phyloP scores from a whole-genome alignment of 1,139 yeast species.

The Hanseniaspora uvarum region DNA sequence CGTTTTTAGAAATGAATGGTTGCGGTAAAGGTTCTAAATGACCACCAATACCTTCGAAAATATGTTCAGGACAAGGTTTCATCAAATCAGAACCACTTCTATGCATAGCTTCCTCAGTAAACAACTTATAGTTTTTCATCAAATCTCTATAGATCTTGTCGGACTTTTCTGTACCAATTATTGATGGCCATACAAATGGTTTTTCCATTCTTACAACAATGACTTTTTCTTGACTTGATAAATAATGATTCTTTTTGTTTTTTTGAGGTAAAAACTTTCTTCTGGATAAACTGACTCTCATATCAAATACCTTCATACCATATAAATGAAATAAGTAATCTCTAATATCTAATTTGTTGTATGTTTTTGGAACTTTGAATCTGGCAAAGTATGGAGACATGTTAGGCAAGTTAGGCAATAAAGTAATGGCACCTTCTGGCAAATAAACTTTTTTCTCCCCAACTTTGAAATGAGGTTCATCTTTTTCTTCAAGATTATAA shows the following conservation, averaged over 20 bases:
- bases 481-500: slow-evolving; percentile 33
- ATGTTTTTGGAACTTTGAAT: slow-evolving; percentile 80
- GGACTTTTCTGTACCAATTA: slow-evolving; percentile 36
- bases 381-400: slow-evolving; percentile 94
- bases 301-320: slow-evolving; percentile 75
- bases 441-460: slow-evolving; percentile 67
- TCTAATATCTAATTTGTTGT: slow-evolving; percentile 81
- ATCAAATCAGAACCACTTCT: slow-evolving; percentile 54
- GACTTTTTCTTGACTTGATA: slow-evolving; percentile 64
- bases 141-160: slow-evolving; percentile 34
- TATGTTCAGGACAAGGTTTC: slow-evolving; percentile 47
- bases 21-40: slow-evolving; percentile 57
- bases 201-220: slow-evolving; percentile 92
- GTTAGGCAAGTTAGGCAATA: slow-evolving; percentile 80
- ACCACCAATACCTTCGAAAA: slow-evolving; percentile 69
- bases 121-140: slow-evolving; percentile 31
- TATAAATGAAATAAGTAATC: slow-evolving; percentile 83
- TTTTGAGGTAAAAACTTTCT: slow-evolving; percentile 7
- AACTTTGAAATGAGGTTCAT: slow-evolving; percentile 66
- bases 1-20: slow-evolving; percentile 53
- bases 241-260: slow-evolving; percentile 1
- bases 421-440: slow-evolving; percentile 71
- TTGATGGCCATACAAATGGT: slow-evolving; percentile 80
- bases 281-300: slow-evolving; percentile 72
- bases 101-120: slow-evolving; percentile 26